Base-by-base conservation (phyloP, 2,329 filamentous ascomycete genomes). In the Atkinsonella texensis region DNA sequence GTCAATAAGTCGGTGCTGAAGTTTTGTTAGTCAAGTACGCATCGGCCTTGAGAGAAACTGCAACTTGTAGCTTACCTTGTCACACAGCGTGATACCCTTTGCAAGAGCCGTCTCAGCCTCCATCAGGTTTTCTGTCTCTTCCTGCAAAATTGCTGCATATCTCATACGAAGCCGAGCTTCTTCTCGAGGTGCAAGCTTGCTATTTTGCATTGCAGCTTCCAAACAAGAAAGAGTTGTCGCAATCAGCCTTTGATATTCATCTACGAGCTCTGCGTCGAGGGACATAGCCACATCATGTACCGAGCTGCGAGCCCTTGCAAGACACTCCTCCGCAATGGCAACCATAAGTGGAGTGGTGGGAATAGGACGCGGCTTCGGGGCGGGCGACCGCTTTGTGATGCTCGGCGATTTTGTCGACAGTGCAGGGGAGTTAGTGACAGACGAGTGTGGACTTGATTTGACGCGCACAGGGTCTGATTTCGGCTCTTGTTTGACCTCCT, bases 71-170 rank as follows among this genome's bases (percentile, higher is more conserved):
- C 61, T 56, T 65, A 81, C 79, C 68, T 83, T 80, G 54, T 85
- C 82, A 58, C 83, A 87, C 2, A 86, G 70, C 2, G 79, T 76
- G 51, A 87, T 82, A 7, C 84, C 85, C 65, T 87, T 87, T 41
- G 78, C 83, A 52, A 91, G 66, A 3, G 82, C 74, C 12, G 81
- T 84, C 65, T 90, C 86, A 1, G 84, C 83, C 58, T 87, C 81
- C 69, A 81, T 81, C 11, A 81, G 70, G 56, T 89, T 89, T 35
- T 87, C 83, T 2, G 86, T 90, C 67, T 91, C 87, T 56, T 88
- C 82, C 39, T 81, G 76, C 23, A 91, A 66, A 7, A 90, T 70
- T 35, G 77, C 80, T 1, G 85, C 85, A 65, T 89, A 89, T 59
- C 84, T 76, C 42, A 90, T 66, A 31, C 84, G 77, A 49, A 89